These are phyloP conservation scores for Warburgia ugandensis DNA, from an alignment of 164 flowering plant species.

Conservation along the genomic window DNA sequence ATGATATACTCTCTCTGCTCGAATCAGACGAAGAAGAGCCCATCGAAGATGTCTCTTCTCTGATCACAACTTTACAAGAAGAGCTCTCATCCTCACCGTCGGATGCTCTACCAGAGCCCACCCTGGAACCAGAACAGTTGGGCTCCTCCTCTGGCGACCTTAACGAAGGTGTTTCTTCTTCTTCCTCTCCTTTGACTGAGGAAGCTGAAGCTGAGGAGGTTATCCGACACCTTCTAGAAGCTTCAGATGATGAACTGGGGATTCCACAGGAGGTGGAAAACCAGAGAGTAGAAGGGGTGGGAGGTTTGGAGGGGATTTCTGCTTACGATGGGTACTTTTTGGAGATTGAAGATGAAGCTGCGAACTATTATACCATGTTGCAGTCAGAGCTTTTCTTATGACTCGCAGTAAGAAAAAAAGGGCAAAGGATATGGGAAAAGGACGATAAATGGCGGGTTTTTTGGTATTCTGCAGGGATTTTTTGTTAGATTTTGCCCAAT, in stretches of 20 bases:
- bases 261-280: slow-evolving; percentile 3
- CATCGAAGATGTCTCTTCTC: slow-evolving; percentile 6
- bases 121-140: background rate
- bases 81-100: slow-evolving; percentile 10
- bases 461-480: background rate
- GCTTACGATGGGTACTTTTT: slow-evolving; percentile 8
- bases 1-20: slow-evolving; percentile 10
- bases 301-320: slow-evolving; percentile 1
- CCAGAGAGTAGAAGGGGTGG: background rate
- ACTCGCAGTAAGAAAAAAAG: too few species aligned
- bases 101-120: background rate
- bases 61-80: slow-evolving; percentile 8
- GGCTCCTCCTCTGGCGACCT: background rate
- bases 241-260: slow-evolving; percentile 18
- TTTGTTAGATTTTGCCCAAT: background rate
- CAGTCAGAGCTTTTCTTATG: slow-evolving; percentile 6
- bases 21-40: slow-evolving; percentile 18
- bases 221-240: slow-evolving; percentile 11
- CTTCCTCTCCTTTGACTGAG: background rate
- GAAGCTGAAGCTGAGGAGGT: slow-evolving; percentile 6
- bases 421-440: background rate
- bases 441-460: background rate
- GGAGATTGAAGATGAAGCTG: slow-evolving; percentile 12
- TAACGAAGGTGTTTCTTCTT: background rate
- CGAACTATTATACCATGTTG: slow-evolving; percentile 8